Conservation (phyloP, 2,329 filamentous ascomycete genomes). For the Paecilomyces variotii region DNA sequence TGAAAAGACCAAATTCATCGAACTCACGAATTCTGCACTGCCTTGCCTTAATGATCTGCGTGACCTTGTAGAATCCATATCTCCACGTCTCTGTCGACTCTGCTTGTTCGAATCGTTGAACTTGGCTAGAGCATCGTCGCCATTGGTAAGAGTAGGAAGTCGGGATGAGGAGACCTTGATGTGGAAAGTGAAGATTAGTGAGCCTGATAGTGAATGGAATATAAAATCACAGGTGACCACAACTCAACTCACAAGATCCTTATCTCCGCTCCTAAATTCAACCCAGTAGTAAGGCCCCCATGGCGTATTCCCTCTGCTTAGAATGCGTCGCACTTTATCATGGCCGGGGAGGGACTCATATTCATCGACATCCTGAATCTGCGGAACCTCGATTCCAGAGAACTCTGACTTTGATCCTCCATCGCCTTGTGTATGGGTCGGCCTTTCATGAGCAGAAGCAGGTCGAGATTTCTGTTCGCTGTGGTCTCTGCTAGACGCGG, state of each 20-base stretch:
- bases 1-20: conserved; percentile 8
- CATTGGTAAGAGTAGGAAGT: conserved; percentile 22
- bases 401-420: conserved; percentile 1
- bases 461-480: not conserved
- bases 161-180: conserved; percentile 19
- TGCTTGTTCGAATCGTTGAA: conserved; percentile 12
- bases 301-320: conserved; percentile 17
- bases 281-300: conserved; percentile 21
- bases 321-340: conserved; percentile 23
- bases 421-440: not conserved
- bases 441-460: not conserved
- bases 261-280: conserved; percentile 28
- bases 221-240: not conserved
- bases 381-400: conserved; percentile 24
- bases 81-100: not conserved
- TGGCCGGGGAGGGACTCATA: conserved; percentile 35
- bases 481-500: not conserved
- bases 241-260: conserved; percentile 25
- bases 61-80: not conserved
- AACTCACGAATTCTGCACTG: conserved; percentile 8
- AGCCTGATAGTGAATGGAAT: not conserved
- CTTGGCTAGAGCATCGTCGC: conserved; percentile 15
- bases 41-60: not conserved
- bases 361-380: conserved; percentile 20
- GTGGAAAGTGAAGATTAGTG: conserved; percentile 2